phyloP scores from a whole-genome alignment of 2,329 filamentous ascomycete genomes.

The Trichoderma brevicompactum region DNA sequence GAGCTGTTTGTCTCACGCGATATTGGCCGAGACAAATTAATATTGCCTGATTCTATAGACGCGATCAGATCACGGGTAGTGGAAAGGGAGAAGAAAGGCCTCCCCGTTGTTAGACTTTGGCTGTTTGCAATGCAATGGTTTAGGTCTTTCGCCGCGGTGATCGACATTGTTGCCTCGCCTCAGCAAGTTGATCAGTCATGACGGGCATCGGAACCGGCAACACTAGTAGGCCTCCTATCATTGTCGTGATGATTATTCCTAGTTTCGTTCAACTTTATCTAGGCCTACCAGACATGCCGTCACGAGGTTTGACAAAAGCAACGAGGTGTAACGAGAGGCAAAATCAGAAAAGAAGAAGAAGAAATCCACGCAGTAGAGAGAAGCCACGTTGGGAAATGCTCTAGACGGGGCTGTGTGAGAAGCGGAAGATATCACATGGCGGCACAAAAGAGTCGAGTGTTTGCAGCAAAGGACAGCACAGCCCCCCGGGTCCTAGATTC shows the following conservation, averaged over 20 bases:
- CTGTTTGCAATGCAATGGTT: background rate
- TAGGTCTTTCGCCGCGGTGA: background rate
- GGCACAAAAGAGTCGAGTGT: too few relatives aligned
- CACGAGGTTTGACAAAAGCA: background rate
- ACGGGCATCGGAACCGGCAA: background rate
- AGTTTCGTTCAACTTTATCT: too few relatives aligned
- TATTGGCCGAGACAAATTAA: slow-evolving; percentile 14
- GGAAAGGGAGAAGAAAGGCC: background rate
- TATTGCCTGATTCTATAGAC: background rate
- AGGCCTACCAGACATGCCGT: background rate
- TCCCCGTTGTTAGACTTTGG: background rate
- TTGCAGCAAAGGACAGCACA: background rate
- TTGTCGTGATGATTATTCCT: background rate
- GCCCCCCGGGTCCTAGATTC: too few relatives aligned
- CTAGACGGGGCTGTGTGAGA: background rate
- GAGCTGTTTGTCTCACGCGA: background rate
- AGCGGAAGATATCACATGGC: too few relatives aligned
- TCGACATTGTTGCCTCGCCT: background rate
- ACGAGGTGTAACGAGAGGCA: too few relatives aligned
- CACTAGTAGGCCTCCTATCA: background rate
- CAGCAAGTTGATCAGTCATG: background rate
- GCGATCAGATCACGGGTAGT: background rate
- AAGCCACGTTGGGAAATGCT: too few relatives aligned
- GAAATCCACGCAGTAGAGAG: too few relatives aligned
- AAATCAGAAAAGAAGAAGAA: background rate